A percentile compares a stretch with the other conserved stretches of the same genome.
Evolutionary conservation across 768 basidiomycete species (phyloP).

Genomic region (Holtermannia corniformis): DNA sequence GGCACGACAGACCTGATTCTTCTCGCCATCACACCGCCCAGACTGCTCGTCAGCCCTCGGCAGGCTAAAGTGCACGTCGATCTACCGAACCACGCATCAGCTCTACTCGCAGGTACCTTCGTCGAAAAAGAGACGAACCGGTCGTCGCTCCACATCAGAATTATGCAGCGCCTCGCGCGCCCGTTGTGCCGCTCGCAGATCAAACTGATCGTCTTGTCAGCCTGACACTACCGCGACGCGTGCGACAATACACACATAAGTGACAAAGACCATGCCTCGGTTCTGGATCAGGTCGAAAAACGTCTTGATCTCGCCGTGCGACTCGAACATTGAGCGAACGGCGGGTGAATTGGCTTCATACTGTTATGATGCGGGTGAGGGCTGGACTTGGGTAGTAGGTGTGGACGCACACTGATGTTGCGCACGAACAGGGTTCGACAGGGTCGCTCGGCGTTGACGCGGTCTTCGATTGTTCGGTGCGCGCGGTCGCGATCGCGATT

Average conservation of each 20-base stretch:
- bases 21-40: slow-evolving; percentile 57
- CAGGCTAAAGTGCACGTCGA: slow-evolving; percentile 95
- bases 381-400: not conserved
- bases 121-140: slow-evolving; percentile 51
- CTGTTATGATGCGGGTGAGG: slow-evolving; percentile 14
- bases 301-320: slow-evolving; percentile 90
- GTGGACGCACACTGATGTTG: slow-evolving; percentile 71
- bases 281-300: slow-evolving; percentile 93
- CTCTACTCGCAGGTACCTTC: not conserved
- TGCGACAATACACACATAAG: slow-evolving; percentile 76
- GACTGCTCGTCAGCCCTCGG: slow-evolving; percentile 74
- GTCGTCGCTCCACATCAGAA: slow-evolving; percentile 73
- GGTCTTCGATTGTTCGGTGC: slow-evolving; percentile 85
- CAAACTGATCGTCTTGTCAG: slow-evolving; percentile 53
- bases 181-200: slow-evolving; percentile 82
- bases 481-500: slow-evolving; percentile 69
- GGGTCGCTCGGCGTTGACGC: slow-evolving; percentile 84
- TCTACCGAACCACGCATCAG: slow-evolving; percentile 53
- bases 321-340: slow-evolving; percentile 76
- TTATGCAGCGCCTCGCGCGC: slow-evolving; percentile 86
- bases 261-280: slow-evolving; percentile 98
- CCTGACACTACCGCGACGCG: not conserved
- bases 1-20: slow-evolving; percentile 60
- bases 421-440: slow-evolving; percentile 94
- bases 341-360: slow-evolving; percentile 48